Evolutionary conservation across 805 yeast genomes (phyloP).

Genomic region (Candida silvatica): DNA sequence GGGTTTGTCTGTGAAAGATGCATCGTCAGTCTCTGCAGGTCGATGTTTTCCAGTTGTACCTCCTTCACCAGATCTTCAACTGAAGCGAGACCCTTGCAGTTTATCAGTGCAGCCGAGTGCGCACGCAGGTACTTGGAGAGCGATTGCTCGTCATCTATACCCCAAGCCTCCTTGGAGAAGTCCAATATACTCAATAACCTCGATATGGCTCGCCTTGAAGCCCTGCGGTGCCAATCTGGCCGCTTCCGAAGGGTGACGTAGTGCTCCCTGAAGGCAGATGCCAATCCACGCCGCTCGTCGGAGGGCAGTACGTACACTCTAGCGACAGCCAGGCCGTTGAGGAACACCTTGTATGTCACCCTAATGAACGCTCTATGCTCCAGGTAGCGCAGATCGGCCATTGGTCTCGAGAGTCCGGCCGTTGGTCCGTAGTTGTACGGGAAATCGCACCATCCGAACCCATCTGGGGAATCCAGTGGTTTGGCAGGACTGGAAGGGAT

Average conservation of each 20-base stretch:
- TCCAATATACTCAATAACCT: slow-evolving; percentile 34
- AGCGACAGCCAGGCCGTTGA: slow-evolving; percentile 20
- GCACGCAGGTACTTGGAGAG: slow-evolving; percentile 4
- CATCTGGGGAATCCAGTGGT: slow-evolving; percentile 30
- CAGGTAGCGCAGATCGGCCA: slow-evolving; percentile 35
- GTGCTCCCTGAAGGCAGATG: slow-evolving; percentile 27
- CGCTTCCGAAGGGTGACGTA: slow-evolving; percentile 26
- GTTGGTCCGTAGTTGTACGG: slow-evolving; percentile 22
- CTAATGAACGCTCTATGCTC: slow-evolving; percentile 30
- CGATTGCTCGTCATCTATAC: slow-evolving; percentile 6
- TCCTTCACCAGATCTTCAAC: too few species aligned
- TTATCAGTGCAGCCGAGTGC: slow-evolving; percentile 4
- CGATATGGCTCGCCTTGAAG: slow-evolving; percentile 25
- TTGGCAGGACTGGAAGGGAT: slow-evolving; percentile 32
- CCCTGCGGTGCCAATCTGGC: slow-evolving; percentile 25
- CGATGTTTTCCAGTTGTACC: too few species aligned
- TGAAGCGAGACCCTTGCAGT: too few species aligned
- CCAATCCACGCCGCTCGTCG: slow-evolving; percentile 25
- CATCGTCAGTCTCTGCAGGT: too few species aligned
- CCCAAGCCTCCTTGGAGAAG: slow-evolving; percentile 32
- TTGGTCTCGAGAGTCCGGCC: slow-evolving; percentile 8
- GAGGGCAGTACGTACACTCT: slow-evolving; percentile 46
- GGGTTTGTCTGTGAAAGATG: too few species aligned
- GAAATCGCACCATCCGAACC: slow-evolving; percentile 52
- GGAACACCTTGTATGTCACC: slow-evolving; percentile 33